phyloP scores from a whole-genome alignment of 2,329 filamentous ascomycete genomes.

The Penicillium oxalicum region DNA sequence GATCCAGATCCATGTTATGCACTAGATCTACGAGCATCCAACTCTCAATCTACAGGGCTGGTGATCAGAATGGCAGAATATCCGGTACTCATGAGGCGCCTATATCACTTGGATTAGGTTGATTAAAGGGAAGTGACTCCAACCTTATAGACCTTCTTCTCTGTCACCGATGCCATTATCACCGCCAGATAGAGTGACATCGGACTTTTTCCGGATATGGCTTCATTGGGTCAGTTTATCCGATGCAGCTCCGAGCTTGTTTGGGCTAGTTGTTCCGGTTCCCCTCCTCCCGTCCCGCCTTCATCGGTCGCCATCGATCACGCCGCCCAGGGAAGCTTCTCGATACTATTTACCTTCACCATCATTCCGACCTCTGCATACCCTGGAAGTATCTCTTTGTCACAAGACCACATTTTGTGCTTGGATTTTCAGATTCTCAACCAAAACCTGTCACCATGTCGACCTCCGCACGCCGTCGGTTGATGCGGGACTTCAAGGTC shows the following conservation, averaged over 20 bases:
- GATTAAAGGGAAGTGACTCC: no score
- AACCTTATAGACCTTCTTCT: no score
- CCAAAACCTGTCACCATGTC: conserved; percentile 56
- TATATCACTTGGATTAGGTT: no score
- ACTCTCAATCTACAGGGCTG: no score
- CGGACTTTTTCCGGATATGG: neutral
- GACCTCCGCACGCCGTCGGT: conserved; percentile 84
- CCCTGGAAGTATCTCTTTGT: neutral
- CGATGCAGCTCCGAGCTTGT: neutral
- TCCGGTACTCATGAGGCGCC: no score
- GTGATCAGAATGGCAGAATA: no score
- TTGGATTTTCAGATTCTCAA: neutral
- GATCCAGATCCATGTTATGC: no score
- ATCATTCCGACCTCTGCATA: neutral
- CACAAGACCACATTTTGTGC: no score
- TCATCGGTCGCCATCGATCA: conserved; percentile 1
- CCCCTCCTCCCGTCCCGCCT: conserved; percentile 11
- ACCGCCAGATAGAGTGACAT: neutral
- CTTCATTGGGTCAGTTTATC: conserved; percentile 10
- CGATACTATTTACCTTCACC: neutral
- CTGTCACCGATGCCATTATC: no score
- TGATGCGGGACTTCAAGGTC: conserved; percentile 99
- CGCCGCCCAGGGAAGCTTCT: neutral
- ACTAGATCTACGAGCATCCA: no score
- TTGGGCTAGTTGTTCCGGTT: conserved; percentile 13